phyloP scores from a whole-genome alignment of 2,329 filamentous ascomycete genomes.

The Nannizziopsis barbatae region DNA sequence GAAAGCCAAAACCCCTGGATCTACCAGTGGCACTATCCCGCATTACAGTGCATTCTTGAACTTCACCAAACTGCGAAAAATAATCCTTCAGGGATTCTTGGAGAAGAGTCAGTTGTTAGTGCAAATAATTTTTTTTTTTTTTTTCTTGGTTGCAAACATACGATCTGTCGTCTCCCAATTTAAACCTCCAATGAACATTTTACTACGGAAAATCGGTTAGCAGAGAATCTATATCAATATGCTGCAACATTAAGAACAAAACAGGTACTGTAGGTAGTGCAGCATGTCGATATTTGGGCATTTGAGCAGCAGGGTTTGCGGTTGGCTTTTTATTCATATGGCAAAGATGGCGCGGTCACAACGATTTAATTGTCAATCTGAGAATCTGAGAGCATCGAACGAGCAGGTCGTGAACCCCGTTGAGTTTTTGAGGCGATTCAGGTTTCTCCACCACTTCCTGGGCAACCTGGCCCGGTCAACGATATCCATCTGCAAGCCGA shows the following conservation, averaged over 20 bases:
- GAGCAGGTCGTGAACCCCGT: no score
- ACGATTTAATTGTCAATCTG: no score
- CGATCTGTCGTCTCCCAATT: slow-evolving; percentile 99
- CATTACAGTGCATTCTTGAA: slow-evolving; percentile 99
- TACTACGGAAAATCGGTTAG: slow-evolving; percentile 49
- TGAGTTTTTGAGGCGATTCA: no score
- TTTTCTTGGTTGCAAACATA: slow-evolving; percentile 44
- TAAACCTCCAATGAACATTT: slow-evolving; percentile 98
- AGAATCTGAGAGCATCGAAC: no score
- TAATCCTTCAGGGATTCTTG: slow-evolving; percentile 92
- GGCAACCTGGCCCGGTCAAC: background rate
- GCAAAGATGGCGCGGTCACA: no score
- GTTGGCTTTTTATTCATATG: no score
- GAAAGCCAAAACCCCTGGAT: slow-evolving; percentile 90
- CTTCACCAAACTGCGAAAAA: slow-evolving; percentile 95
- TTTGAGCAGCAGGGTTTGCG: no score
- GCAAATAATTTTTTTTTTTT: no score
- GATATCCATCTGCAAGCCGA: background rate
- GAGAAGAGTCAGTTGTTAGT: slow-evolving; percentile 14
- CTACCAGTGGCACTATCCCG: slow-evolving; percentile 85
- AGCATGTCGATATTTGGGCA: no score
- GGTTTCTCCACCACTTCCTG: background rate
- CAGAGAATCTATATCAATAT: slow-evolving; percentile 7
- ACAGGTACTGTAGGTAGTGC: no score
- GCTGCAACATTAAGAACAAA: background rate